Evolutionary conservation across 306 rosid genomes (phyloP).

Genomic region (Fagus sylvatica): DNA sequence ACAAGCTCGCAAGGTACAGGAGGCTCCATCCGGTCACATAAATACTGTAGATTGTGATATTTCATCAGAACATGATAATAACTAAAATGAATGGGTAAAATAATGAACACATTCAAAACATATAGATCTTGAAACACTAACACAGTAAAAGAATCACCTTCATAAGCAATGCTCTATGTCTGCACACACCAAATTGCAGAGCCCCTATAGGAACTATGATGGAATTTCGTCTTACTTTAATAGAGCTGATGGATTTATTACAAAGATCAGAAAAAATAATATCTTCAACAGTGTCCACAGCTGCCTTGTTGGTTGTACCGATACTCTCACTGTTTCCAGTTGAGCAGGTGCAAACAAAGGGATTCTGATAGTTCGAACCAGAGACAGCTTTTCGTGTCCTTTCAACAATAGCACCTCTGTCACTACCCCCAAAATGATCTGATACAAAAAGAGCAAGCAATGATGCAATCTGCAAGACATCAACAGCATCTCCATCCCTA

Average conservation of each 20-base stretch:
- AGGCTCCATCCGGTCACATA: conserved; percentile 90
- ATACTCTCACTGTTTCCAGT: conserved; percentile 57
- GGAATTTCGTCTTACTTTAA: conserved; percentile 66
- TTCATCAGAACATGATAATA: conserved; percentile 31
- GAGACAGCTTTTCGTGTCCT: conserved; percentile 78
- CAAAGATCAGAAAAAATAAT: conserved; percentile 62
- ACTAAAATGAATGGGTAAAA: background rate
- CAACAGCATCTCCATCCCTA: conserved; percentile 46
- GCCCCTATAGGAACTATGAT: conserved; percentile 79
- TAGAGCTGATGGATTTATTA: conserved; percentile 62
- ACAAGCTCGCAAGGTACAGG: conserved; percentile 93
- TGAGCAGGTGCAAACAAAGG: conserved; percentile 96
- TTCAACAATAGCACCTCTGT: conserved; percentile 70
- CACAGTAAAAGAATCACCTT: conserved; percentile 57
- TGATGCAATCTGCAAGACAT: conserved; percentile 67
- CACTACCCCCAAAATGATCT: conserved; percentile 98
- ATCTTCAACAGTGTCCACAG: conserved; percentile 48
- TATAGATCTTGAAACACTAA: conserved; percentile 6
- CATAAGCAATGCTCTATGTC: conserved; percentile 91
- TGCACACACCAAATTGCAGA: conserved; percentile 91
- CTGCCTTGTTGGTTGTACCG: conserved; percentile 38
- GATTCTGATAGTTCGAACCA: conserved; percentile 81
- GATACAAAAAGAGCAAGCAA: conserved; percentile 93
- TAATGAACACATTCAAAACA: conserved; percentile 11
- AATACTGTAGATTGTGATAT: conserved; percentile 54